A percentile compares a stretch with the other conserved stretches of the same genome.
Evolutionary conservation across 2,329 filamentous ascomycete species (phyloP).

Genomic region (Beauveria pseudobassiana): DNA sequence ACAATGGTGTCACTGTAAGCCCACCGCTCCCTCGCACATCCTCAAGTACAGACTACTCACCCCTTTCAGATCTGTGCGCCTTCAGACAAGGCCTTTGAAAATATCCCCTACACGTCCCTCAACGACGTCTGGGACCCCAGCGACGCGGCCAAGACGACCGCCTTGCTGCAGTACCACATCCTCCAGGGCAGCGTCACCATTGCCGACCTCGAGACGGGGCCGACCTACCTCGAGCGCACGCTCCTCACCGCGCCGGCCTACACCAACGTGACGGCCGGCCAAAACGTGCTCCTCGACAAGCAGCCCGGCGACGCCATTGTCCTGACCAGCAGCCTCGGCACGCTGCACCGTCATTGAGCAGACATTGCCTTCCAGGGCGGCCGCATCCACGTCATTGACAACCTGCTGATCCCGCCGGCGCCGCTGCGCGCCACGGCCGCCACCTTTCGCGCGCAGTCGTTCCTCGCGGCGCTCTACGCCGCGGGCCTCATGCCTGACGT

Average conservation of each 20-base stretch:
- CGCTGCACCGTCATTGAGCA: slow-evolving; percentile 33
- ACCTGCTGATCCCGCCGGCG: slow-evolving; percentile 41
- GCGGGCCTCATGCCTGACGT: slow-evolving; percentile 31
- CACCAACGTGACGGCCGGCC: slow-evolving; percentile 43
- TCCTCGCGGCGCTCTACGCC: slow-evolving; percentile 29
- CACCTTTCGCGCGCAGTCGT: slow-evolving; percentile 35
- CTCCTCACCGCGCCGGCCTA: slow-evolving; percentile 34
- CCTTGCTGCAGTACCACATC: slow-evolving; percentile 55
- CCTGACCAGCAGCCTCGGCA: slow-evolving; percentile 42
- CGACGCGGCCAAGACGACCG: slow-evolving; percentile 35
- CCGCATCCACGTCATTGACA: slow-evolving; percentile 45
- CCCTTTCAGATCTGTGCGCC: slow-evolving; percentile 44
- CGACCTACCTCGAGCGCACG: slow-evolving; percentile 33
- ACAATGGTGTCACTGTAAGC: slow-evolving; percentile 37
- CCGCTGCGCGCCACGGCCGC: slow-evolving; percentile 41
- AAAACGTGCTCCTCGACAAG: slow-evolving; percentile 39
- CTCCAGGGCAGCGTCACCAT: slow-evolving; percentile 42
- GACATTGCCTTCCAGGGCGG: slow-evolving; percentile 43
- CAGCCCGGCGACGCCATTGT: slow-evolving; percentile 34
- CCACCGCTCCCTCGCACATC: not conserved
- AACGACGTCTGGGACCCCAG: slow-evolving; percentile 38
- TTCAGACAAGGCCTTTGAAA: slow-evolving; percentile 48
- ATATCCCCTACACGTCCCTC: slow-evolving; percentile 45
- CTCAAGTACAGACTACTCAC: no score
- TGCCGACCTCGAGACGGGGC: slow-evolving; percentile 27